A percentile compares a stretch with the other conserved stretches of the same genome.
These are phyloP conservation scores for Fennellomyces sp. DNA, from an alignment of 371 early-diverging fungal genomes.

Conservation along the genomic window DNA sequence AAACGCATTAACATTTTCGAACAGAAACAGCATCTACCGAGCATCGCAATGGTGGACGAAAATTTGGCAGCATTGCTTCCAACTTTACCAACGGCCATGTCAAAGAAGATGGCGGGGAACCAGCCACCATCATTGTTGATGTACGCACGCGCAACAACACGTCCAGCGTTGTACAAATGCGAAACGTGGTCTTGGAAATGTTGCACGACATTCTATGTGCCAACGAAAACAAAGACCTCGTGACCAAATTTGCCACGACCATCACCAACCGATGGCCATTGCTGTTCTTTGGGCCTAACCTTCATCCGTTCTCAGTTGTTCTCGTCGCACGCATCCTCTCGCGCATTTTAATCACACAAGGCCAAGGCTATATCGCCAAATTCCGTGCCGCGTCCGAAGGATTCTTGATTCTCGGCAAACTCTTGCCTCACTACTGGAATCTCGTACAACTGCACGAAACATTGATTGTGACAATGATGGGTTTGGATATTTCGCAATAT, in stretches of 20 bases:
- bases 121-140: constrained; percentile 36
- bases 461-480: constrained; percentile 59
- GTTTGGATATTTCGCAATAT: constrained; percentile 59
- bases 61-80: neutral
- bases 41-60: neutral
- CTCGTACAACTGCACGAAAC: constrained; percentile 63
- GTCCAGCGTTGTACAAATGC: constrained; percentile 52
- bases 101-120: neutral
- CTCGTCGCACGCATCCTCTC: constrained; percentile 63
- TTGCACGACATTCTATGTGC: constrained; percentile 68
- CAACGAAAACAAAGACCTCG: constrained; percentile 38
- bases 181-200: constrained; percentile 77
- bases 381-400: constrained; percentile 65
- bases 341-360: constrained; percentile 56
- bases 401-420: constrained; percentile 55
- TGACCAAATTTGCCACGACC: constrained; percentile 58
- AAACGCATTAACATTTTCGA: neutral
- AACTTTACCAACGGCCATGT: neutral
- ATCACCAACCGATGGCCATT: constrained; percentile 78
- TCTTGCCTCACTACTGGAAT: constrained; percentile 67
- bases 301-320: constrained; percentile 64
- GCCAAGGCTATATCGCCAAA: constrained; percentile 52
- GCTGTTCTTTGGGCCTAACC: constrained; percentile 59
- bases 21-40: neutral
- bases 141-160: constrained; percentile 25